Base-by-base conservation (phyloP, 345 rosid genomes). In the Eucalyptus microcorys region DNA sequence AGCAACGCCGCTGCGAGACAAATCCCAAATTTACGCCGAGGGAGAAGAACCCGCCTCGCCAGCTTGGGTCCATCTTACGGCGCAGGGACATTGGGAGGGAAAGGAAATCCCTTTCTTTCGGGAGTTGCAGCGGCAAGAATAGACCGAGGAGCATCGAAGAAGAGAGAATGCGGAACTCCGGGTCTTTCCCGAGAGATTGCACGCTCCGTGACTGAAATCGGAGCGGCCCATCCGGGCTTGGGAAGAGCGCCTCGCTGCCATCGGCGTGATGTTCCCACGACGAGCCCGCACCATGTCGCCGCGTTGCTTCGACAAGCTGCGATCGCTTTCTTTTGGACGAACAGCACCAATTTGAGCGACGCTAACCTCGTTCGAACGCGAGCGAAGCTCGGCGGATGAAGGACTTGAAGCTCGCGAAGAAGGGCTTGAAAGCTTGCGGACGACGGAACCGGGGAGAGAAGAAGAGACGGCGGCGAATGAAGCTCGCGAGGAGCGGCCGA, bases 1-100 rank as follows among this genome's bases (percentile, higher is more conserved):
- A 22, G 98, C 99, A 88, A 97, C 88, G 89, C 98, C 98, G 27
- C 94, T 96, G 87, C 94, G 92, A 91, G 97, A 95, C 83, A 92
- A 92, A 88, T 9, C 98, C 99, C 95, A 97, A 88, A 92, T 97
- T 97, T 24, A 96, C 94, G 30, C 98, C 99, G 22, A 97, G 93
- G 90, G 96, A 22, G 59, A 53, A 96, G 93, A 96, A 96, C 88
- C 98, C 99, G 43, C 97, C 96, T 90, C 95, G 92, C 97, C 98
- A 97, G 22, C 86, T 88, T 4, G 89, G 91, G 90, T 96, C 95
- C 52, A 5, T 91, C 91, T 91, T 91, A 93, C 96, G 96, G 79
- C 95, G 95, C 89, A 90, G 85, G 84, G 95, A 2, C 98, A 85
- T 96, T 96, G 1, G 99, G 7, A 92, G 97, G 37, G 1, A 96